Conservation (phyloP, 768 basidiomycete genomes). For the Boletellus emodensis region DNA sequence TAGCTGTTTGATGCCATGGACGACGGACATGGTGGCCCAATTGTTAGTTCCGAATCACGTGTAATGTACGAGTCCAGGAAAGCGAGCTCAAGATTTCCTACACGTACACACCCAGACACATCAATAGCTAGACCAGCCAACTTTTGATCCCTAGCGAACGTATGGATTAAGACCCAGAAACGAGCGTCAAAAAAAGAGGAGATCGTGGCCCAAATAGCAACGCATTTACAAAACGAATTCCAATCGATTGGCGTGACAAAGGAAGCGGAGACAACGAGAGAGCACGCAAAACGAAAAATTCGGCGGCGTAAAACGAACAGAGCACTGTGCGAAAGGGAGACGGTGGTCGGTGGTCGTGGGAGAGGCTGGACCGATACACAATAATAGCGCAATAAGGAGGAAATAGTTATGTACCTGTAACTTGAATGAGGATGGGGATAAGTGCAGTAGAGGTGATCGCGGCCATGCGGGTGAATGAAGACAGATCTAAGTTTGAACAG, state of each 20-base stretch:
- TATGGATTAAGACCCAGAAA: slow-evolving; percentile 7
- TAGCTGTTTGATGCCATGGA: slow-evolving; percentile 69
- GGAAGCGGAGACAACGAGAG: slow-evolving; percentile 13
- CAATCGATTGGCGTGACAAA: neutral
- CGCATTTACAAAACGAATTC: slow-evolving; percentile 20
- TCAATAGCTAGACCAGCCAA: slow-evolving; percentile 12
- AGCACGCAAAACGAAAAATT: slow-evolving; percentile 19
- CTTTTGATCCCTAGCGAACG: neutral
- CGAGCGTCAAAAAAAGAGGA: slow-evolving; percentile 13
- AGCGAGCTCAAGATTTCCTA: neutral
- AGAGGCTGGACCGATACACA: slow-evolving; percentile 24
- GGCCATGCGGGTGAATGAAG: slow-evolving; percentile 18
- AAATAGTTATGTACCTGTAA: slow-evolving; percentile 25
- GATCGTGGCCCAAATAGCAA: slow-evolving; percentile 13
- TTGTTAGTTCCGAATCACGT: slow-evolving; percentile 14
- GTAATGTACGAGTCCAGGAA: neutral
- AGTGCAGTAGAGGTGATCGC: slow-evolving; percentile 10
- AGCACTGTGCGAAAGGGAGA: slow-evolving; percentile 18
- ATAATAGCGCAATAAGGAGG: slow-evolving; percentile 25
- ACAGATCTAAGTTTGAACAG: slow-evolving; percentile 21
- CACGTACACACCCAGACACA: neutral
- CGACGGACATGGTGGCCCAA: slow-evolving; percentile 35
- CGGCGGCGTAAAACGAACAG: slow-evolving; percentile 6
- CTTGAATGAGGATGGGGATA: neutral
- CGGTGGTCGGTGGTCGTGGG: slow-evolving; percentile 7